Conservation (phyloP, 352 stramenopile genomes). For the Phytophthora fragariae region DNA sequence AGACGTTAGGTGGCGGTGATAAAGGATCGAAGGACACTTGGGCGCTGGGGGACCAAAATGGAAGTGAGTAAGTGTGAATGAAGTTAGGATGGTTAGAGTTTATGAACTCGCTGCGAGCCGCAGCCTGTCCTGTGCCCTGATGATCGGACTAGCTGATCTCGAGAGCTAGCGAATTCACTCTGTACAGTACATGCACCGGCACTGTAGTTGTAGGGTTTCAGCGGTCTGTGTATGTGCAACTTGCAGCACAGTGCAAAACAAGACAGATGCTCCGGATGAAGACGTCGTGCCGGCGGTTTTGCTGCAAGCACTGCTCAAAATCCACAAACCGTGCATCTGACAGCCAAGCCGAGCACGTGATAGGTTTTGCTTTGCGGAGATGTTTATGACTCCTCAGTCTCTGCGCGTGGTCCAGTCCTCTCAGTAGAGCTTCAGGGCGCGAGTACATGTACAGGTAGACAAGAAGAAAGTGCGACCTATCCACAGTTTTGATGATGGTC, state of each 20-base stretch:
- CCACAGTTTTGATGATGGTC: background rate
- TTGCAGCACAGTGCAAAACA: background rate
- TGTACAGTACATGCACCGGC: too few species aligned
- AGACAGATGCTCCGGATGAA: background rate
- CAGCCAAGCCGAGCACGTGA: too few species aligned
- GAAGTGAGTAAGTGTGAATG: conserved; percentile 27
- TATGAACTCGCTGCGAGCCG: background rate
- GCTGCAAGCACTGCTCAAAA: background rate
- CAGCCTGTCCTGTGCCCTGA: background rate
- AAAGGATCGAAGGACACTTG: conserved; percentile 2
- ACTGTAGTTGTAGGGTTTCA: too few species aligned
- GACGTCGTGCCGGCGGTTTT: background rate
- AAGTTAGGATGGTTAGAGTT: background rate
- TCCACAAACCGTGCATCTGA: too few species aligned
- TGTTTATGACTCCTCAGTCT: too few species aligned
- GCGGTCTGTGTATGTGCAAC: background rate
- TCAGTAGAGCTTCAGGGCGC: too few species aligned
- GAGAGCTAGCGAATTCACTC: background rate
- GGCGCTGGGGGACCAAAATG: conserved; percentile 12
- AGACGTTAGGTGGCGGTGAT: background rate
- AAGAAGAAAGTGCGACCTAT: conserved; percentile 1
- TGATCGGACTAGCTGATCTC: background rate
- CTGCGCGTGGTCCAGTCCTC: too few species aligned
- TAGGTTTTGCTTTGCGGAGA: too few species aligned
- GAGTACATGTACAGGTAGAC: background rate